Conservation (phyloP, 768 basidiomycete genomes). For the Termitomyces sp. region DNA sequence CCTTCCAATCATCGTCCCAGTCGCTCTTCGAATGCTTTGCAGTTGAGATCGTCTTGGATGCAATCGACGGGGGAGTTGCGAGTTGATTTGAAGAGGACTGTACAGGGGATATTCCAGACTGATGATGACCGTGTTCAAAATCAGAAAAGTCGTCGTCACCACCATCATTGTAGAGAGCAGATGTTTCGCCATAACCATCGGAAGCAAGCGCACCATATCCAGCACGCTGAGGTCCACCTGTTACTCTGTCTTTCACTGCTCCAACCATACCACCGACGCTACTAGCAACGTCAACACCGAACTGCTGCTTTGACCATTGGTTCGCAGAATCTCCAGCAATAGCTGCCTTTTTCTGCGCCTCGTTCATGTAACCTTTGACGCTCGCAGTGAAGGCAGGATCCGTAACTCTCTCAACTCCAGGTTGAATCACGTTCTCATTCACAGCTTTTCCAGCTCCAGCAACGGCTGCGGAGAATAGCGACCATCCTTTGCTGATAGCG, state of each 20-base stretch:
- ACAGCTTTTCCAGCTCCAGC: conserved; percentile 76
- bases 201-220: conserved; percentile 47
- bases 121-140: conserved; percentile 34
- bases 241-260: conserved; percentile 54
- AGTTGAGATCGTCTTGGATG: conserved; percentile 8
- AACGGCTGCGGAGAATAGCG: conserved; percentile 85
- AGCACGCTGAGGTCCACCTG: conserved; percentile 44
- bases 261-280: conserved; percentile 69
- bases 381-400: conserved; percentile 80
- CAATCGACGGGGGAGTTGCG: conserved; percentile 3
- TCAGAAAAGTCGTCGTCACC: conserved; percentile 68
- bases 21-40: conserved; percentile 50
- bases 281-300: conserved; percentile 84
- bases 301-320: conserved; percentile 70
- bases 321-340: conserved; percentile 63
- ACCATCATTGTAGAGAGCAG: conserved; percentile 58
- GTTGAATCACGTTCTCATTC: conserved; percentile 86
- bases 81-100: conserved; percentile 7
- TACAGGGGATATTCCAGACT: conserved; percentile 17
- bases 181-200: conserved; percentile 50
- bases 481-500: conserved; percentile 94
- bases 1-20: conserved; percentile 83
- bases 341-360: conserved; percentile 63
- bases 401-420: conserved; percentile 74
- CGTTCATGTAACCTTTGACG: conserved; percentile 67